Evolutionary conservation across 305 asterid genomes (phyloP), one percentile per base, ranked within the genome.

Genomic region (Fraxinus albicans): DNA sequence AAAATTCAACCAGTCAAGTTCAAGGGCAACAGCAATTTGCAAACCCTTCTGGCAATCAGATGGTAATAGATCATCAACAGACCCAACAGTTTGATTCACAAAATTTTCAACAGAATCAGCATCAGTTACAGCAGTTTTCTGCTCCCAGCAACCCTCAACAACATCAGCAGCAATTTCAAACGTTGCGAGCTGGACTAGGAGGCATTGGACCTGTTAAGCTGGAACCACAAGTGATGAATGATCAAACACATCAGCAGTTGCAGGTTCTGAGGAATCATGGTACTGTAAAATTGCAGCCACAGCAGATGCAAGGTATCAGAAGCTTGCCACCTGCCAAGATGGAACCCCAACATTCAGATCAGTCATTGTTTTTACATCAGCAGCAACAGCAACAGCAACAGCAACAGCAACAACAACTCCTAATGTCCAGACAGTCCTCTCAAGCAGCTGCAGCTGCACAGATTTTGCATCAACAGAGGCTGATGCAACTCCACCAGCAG

Each of bases 281-380:
- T 78, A 21, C 92, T 6, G 96, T 93, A 13, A 96, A 96, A 73
- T 21, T 90, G 90, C 98, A 95, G 79, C 92, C 91, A 0, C 99
- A 95, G 78, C 99, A 92, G 60, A 47, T 93, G 67, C 93, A 91
- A 73, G 85, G 81, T 87, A 88, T 92, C 88, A 90, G 99, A 86
- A 80, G 87, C 84, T 79, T 91, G 84, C 92, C 87, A 4, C 86
- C 93, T 19, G 92, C 91, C 12, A 96, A 96, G 87, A 84, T 92
- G 92, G 99, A 94, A 77, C 82, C 77, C 10, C 77, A 65, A 25
- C 77, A 38, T 25, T 53, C 80, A 29, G 80, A 36, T 12, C 70
- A 50, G 31, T 9, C 70, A 29, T 34, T 35, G 36, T 42, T 29
- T 53, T 33, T n/a, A 35, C 80, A 77, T 4, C 53, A 33, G 8